These are phyloP conservation scores for Podosphaera aphanis DNA, from an alignment of 2,329 filamentous ascomycete genomes.

Conservation along the genomic window DNA sequence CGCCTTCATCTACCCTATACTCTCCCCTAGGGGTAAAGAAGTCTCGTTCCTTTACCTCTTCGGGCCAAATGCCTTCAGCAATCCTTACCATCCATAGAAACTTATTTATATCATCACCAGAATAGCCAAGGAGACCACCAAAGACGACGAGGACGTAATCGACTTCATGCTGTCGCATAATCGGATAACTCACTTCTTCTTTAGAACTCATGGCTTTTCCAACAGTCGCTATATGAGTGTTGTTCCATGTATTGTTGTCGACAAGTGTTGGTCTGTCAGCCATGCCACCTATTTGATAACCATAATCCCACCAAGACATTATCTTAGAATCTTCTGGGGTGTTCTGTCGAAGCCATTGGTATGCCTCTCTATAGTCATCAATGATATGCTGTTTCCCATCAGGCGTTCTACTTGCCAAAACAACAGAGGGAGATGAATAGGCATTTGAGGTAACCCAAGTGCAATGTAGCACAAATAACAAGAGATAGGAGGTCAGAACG, in stretches of 20 bases:
- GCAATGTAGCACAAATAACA: constrained; percentile 53
- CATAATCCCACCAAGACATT: constrained; percentile 99
- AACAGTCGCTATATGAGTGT: constrained; percentile 96
- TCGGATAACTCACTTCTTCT: constrained; percentile 95
- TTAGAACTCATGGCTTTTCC: constrained; percentile 96
- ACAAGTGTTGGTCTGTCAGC: constrained; percentile 89
- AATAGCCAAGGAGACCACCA: constrained; percentile 86
- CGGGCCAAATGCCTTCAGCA: constrained; percentile 98
- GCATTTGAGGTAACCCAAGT: constrained; percentile 99
- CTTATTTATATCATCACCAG: constrained; percentile 97
- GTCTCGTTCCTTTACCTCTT: constrained; percentile 88
- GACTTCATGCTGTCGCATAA: constrained; percentile 94
- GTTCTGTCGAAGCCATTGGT: constrained; percentile 98
- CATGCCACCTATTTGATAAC: constrained; percentile 99
- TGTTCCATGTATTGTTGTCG: constrained; percentile 99
- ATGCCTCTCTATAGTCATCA: constrained; percentile 96
- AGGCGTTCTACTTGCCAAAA: constrained; percentile 73
- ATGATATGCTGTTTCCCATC: constrained; percentile 97
- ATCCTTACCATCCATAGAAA: constrained; percentile 99
- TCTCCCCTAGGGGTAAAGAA: constrained; percentile 89
- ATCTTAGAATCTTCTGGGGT: constrained; percentile 87
- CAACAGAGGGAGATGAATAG: constrained; percentile 93
- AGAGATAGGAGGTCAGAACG: constrained; percentile 1
- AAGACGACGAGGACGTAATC: constrained; percentile 98
- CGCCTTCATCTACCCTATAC: constrained; percentile 81